Evolutionary conservation across 2,329 filamentous ascomycete species (phyloP), one percentile per base, ranked within the genome.

Genomic region (Saccharata proteae): DNA sequence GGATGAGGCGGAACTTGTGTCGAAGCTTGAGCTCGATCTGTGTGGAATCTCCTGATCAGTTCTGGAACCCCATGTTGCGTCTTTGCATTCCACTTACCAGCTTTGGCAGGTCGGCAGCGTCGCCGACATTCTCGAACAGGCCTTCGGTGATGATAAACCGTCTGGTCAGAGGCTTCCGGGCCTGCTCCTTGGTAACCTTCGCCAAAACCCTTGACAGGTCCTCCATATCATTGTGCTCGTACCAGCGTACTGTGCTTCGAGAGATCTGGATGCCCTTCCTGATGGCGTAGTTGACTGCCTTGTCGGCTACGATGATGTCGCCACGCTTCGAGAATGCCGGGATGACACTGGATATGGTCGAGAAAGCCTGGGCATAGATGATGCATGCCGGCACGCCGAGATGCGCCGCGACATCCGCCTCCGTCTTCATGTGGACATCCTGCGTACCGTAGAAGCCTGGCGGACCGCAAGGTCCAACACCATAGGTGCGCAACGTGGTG

Each of bases 391-490:
- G 76, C 1, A 82, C 83, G 15, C 90, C 90, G 16, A 98, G 61
- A 52, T 88, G 93, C 7, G 80, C 72, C 15, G 90, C 85, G 49
- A 98, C 86, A 53, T 96, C 88, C 35, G 82, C 74, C 60, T 98
- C 90, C 11, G 84, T 85, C 64, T 92, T 90, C 74, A 94, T 88
- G 58, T 98, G 90, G 26, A 96, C 86, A 58, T 98, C 90, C 55
- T 96, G 88, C 18, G 85, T 98, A 42, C 86, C 90, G 61, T 98
- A 98, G 62, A 98, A 98, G 41, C 93, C 86, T 5, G 90, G 90
- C 12, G 90, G 90, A 13, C 90, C 90, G 53, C 90, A 98, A 35
- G 90, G 88, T 6, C 90, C 92, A 23, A 98, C 92, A 35, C 90
- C 90, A 47, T 98, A 98, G 13, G 82, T 93, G 38, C 88, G 81